phyloP scores from a whole-genome alignment of 768 basidiomycete species.

The Amanita phalloides region DNA sequence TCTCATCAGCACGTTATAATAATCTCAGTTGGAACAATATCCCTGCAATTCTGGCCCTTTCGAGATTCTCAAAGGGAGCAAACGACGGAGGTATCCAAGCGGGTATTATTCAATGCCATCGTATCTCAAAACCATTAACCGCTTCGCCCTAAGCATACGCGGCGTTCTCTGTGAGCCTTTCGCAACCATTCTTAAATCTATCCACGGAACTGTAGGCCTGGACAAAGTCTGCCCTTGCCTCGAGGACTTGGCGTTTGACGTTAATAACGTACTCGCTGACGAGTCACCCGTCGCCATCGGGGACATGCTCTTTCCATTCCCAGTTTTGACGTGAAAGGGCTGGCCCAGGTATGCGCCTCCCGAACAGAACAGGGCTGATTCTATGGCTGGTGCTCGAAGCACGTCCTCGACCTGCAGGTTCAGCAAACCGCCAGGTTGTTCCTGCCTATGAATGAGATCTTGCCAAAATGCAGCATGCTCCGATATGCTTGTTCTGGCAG shows the following conservation, averaged over 20 bases:
- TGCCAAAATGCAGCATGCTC: neutral
- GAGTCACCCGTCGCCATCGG: neutral
- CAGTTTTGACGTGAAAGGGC: constrained; percentile 11
- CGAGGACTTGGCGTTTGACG: neutral
- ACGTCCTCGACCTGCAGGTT: constrained; percentile 14
- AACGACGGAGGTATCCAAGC: no score
- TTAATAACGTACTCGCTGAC: neutral
- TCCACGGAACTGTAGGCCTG: neutral
- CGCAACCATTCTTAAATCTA: neutral
- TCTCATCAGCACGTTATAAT: no score
- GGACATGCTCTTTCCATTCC: neutral
- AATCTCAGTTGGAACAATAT: no score
- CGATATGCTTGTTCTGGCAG: neutral
- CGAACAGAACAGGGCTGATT: constrained; percentile 14
- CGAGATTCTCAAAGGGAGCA: no score
- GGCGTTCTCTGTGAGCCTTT: neutral
- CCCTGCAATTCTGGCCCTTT: no score
- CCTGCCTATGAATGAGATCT: neutral
- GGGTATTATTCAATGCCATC: no score
- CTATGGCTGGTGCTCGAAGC: constrained; percentile 11
- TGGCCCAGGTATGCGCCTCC: constrained; percentile 17
- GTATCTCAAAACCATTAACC: no score
- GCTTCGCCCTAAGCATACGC: no score
- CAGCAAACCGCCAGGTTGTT: constrained; percentile 1
- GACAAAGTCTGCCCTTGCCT: neutral